phyloP scores from a whole-genome alignment of 257 asterid species.

The Paraleonurus japonicus region DNA sequence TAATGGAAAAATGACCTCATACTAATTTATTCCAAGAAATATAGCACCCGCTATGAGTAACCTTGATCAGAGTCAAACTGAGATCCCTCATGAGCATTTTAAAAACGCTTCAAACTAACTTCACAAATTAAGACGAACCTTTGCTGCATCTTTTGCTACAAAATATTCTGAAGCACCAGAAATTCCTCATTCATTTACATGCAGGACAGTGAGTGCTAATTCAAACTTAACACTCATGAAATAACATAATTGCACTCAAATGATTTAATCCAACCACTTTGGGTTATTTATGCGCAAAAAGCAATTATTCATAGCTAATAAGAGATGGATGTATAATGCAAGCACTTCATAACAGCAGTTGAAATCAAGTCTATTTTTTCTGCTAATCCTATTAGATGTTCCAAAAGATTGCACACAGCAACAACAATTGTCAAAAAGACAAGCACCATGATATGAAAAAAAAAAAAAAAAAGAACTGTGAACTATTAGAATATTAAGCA shows the following conservation, averaged over 20 bases:
- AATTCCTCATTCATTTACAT: background rate
- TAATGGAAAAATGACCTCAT: background rate
- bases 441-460: conserved; percentile 5
- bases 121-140: background rate
- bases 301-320: background rate
- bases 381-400: conserved; percentile 12
- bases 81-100: background rate
- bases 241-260: background rate
- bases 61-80: background rate
- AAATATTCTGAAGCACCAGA: background rate
- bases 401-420: conserved; percentile 12
- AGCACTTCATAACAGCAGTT: background rate
- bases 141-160: background rate
- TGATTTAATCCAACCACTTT: background rate
- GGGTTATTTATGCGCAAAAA: background rate
- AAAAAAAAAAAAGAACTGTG: background rate
- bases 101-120: background rate
- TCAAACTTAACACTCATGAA: background rate
- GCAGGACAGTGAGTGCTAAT: background rate
- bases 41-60: background rate
- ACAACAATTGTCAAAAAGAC: background rate
- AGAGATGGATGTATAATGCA: background rate
- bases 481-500: background rate
- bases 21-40: background rate
- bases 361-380: background rate